phyloP scores from a whole-genome alignment of 192 early-diverging fungal species.

The Coemansia sp. region DNA sequence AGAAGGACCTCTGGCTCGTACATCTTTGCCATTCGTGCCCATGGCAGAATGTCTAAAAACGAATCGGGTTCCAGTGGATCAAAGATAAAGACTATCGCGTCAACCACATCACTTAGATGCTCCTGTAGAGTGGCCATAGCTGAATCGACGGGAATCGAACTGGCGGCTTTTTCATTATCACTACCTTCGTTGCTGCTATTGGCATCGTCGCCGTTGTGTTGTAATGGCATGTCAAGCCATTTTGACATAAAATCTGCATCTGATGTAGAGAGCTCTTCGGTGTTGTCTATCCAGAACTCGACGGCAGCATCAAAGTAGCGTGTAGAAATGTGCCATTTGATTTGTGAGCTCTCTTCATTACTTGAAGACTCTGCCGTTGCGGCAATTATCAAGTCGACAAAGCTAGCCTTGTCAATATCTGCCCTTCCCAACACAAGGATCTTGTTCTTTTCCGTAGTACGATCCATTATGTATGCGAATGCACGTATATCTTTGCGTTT shows the following conservation, averaged over 20 bases:
- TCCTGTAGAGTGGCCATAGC: conserved; percentile 26
- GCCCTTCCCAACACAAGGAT: conserved; percentile 40
- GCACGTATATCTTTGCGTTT: too few relatives aligned
- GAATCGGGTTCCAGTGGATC: conserved; percentile 19
- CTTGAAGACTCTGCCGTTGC: neutral
- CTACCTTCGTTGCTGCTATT: neutral
- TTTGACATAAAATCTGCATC: conserved; percentile 22
- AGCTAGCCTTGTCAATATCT: conserved; percentile 11
- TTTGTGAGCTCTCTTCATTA: conserved; percentile 7
- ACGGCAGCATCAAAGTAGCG: conserved; percentile 32
- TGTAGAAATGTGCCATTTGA: conserved; percentile 35
- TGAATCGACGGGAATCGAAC: conserved; percentile 16
- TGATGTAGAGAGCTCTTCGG: conserved; percentile 16
- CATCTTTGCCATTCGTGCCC: conserved; percentile 27
- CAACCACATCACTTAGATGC: conserved; percentile 37
- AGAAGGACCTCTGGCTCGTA: conserved; percentile 28
- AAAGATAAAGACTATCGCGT: conserved; percentile 41
- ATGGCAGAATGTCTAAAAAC: conserved; percentile 43
- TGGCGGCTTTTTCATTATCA: neutral
- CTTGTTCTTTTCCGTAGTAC: conserved; percentile 30
- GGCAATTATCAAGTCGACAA: conserved; percentile 15
- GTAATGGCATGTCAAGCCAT: conserved; percentile 27
- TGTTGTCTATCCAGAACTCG: conserved; percentile 49
- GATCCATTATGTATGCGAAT: neutral
- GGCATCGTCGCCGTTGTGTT: neutral